Evolutionary conservation across 257 asterid species (phyloP), one percentile per base, ranked within the genome.

Genomic region (Craterostigma plantagineum): DNA sequence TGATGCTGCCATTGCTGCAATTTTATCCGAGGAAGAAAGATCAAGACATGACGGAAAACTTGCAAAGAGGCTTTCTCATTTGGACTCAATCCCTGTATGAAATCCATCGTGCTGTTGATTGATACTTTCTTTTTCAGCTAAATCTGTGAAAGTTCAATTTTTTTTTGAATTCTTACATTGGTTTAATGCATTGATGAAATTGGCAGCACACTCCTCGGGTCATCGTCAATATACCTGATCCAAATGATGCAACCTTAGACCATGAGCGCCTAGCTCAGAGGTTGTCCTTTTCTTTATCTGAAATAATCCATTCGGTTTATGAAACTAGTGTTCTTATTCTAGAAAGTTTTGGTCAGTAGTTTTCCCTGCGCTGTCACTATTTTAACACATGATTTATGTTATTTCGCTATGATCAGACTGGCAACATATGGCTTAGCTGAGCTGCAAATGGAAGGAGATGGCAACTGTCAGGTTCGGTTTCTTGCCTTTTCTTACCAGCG

Each of bases 191-290:
- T 35, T 72, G 17, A 50, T 63, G 49, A 18, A 53, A 39, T 63
- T 65, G 63, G 62, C 97, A 87, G 95, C 97, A 87, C 72, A 76
- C 84, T 14, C 97, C 95, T 46, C 76, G 95, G 50, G 76, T 87
- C 45, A 76, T 71, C 60, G 62, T 58, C 46, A 66, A 48, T 59
- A 76, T 87, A 73, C 95, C 95, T 14, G 93, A 87, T 60, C 60
- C 85, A 49, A 69, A 71, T 62, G 80, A 81, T 68, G 97, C 95
- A 4, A 73, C 76, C 48, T 54, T 87, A 46, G 95, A 81, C 66
- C 97, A 86, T 35, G 91, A 57, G 54, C 73, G 85, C 51, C 90
- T 87, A 43, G 81, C 93, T 49, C 62, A 66, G 48, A 81, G 97
- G 97, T 81, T 59, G 38, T 46, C 39, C 45, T 62, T 58, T 44